Conservation (phyloP, 2,329 filamentous ascomycete species). For the Parasarocladium wereldwijsianum region DNA sequence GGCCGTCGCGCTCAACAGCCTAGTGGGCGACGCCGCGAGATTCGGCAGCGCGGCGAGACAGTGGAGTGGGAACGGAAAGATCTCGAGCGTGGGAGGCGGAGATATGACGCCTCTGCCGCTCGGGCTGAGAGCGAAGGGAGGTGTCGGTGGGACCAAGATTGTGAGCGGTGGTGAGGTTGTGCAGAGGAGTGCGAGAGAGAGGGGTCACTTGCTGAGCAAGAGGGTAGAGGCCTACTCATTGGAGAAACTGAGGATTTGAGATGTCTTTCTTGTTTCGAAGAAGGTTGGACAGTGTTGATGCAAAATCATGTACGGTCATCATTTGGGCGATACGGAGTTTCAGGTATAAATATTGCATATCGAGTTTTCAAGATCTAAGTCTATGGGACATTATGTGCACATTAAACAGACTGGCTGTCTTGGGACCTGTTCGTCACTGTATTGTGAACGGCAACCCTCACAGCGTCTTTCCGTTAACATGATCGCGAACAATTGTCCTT, state of each 20-base stretch:
- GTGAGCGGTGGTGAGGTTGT: slow-evolving; percentile 56
- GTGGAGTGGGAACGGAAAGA: slow-evolving; percentile 13
- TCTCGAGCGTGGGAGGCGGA: neutral
- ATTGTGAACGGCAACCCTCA: too few species aligned
- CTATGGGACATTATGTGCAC: too few species aligned
- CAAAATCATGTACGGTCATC: too few species aligned
- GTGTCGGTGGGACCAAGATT: slow-evolving; percentile 40
- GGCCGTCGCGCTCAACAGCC: slow-evolving; percentile 46
- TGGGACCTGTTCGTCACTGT: too few species aligned
- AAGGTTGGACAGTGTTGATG: too few species aligned
- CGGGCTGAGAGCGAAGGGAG: slow-evolving; percentile 48
- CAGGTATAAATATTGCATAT: too few species aligned
- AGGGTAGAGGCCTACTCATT: slow-evolving; percentile 72
- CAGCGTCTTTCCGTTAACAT: too few species aligned
- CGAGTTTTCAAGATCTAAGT: too few species aligned
- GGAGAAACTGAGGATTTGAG: slow-evolving; percentile 57
- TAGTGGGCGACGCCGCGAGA: slow-evolving; percentile 51
- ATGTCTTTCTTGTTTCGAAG: slow-evolving; percentile 9
- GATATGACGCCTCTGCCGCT: slow-evolving; percentile 39
- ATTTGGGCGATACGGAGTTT: too few species aligned
- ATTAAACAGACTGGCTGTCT: too few species aligned
- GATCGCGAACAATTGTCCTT: too few species aligned
- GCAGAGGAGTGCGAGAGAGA: slow-evolving; percentile 55
- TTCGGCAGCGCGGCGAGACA: slow-evolving; percentile 34
- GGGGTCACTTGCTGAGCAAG: slow-evolving; percentile 63